Evolutionary conservation across 306 rosid species (phyloP), one percentile per base, ranked within the genome.

Genomic region (Crotalaria pallida): DNA sequence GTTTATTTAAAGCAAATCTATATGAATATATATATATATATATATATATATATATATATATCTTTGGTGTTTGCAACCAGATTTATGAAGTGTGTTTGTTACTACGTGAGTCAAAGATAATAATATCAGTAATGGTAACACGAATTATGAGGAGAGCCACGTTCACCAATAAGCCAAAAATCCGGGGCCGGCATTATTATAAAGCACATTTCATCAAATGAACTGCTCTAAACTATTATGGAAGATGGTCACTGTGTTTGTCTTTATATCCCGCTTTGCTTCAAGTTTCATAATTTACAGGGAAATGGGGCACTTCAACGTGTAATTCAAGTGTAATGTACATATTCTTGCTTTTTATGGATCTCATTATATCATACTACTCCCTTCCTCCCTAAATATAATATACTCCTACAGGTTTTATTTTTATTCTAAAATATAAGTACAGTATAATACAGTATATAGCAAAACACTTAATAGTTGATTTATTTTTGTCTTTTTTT

Each of bases 111-210:
- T 75, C 75, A 71, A 56, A 49, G 66, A 19, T 34, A 4, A 50
- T 65, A 11, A 67, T 55, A 10, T 55, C 52, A 71, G 38, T 13
- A 48, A 51, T 34, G 36, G 47, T 50, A 65, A 40, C 76, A 67
- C 53, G 31, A 57, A 58, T 75, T 57, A 79, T 78, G 63, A 56
- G 36, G 69, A 56, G 29, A 82, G 56, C 70, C 84, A 73, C 79
- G 75, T 82, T 74, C 71, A 58, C 75, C 81, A 17, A 62, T 74
- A 65, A 62, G 65, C 69, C 41, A 72, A 56, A 12, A 56, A 68
- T 62, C 68, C 11, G 21, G 51, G 33, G 52, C 26, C 5, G 27
- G 29, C 29, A 55, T 33, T 31, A 50, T 67, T 52, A 40, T 59
- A 24, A 52, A 52, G 58, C 38, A 29, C 56, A 60, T 11, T 69